Evolutionary conservation across 1,284 basidiomycete genomes (phyloP), one percentile per base, ranked within the genome.

Genomic region (Ustilago cynodontis): DNA sequence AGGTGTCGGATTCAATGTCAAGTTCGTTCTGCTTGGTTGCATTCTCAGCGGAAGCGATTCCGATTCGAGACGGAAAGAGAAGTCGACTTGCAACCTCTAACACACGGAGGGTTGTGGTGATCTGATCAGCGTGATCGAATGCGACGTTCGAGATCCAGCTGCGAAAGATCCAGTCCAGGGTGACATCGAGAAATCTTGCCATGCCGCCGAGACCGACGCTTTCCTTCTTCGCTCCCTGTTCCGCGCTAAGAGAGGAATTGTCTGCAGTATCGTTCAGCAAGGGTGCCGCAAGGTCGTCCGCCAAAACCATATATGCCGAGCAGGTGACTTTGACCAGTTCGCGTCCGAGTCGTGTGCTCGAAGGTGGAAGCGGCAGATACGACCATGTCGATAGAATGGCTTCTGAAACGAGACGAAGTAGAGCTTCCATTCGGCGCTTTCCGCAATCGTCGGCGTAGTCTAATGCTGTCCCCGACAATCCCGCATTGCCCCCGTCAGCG

Each of bases 301-400:
- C 35, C 7, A 76, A 52, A 8, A 22, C 16, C 22, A 55, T 1
- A 16, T 65, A 76, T 1, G 59, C 61, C 0, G 39, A 14, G 28
- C 68, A 71, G 8, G 73, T 76, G 41, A 61, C 58, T 22, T 20
- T 26, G 24, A 64, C 60, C 11, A 76, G 41, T 8, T 41, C 26
- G 9, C 60, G 31, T 8, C 61, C 64, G 1, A 61, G 22, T 10
- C 31, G 51, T 2, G 64, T 65, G 6, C 68, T 49, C 9, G 57
- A 50, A 9, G 74, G 59, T 3, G 74, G 70, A 5, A 77, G 61
- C 4, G 74, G 65, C 0, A 77, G 41, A 49, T 72, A 72, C 20
- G 74, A 72, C 74, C 74, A 77, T 8, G 65, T 77, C 0, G 65
- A 69, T 2, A 77, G 47, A 8, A 77, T 56, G 31, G 20, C 37